A percentile compares a stretch with the other conserved stretches of the same genome.
These are phyloP conservation scores for Agroathelia rolfsii DNA, from an alignment of 1,284 basidiomycete species.

Conservation along the genomic window DNA sequence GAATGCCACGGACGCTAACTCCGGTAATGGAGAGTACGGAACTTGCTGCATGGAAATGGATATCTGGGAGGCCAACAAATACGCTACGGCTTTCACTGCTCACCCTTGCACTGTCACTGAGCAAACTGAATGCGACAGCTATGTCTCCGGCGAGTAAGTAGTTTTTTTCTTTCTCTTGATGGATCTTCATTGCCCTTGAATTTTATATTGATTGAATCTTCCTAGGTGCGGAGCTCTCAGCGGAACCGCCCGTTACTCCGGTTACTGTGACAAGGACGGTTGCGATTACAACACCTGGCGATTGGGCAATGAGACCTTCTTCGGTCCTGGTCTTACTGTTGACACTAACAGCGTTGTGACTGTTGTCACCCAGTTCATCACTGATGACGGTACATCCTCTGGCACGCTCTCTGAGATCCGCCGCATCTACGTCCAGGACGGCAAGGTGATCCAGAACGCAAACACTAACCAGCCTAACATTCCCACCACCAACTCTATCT, in stretches of 20 bases:
- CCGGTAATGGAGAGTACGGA: constrained; percentile 31
- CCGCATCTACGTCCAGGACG: constrained; percentile 43
- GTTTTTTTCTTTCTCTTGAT: too few species aligned
- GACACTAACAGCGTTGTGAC: constrained; percentile 37
- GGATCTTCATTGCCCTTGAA: too few species aligned
- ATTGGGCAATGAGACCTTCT: constrained; percentile 39
- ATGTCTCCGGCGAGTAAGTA: constrained; percentile 23
- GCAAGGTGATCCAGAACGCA: constrained; percentile 38
- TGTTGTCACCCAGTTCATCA: constrained; percentile 47
- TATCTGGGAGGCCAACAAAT: constrained; percentile 48
- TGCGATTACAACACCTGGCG: constrained; percentile 51
- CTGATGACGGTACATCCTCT: constrained; percentile 30
- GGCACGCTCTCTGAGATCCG: constrained; percentile 42
- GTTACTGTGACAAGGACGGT: constrained; percentile 38
- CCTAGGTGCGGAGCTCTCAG: too few species aligned
- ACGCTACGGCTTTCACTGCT: constrained; percentile 39
- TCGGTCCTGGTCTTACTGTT: constrained; percentile 33
- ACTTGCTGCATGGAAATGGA: constrained; percentile 53
- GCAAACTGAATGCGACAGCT: constrained; percentile 27
- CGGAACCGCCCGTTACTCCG: constrained; percentile 23
- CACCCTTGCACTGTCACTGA: constrained; percentile 34
- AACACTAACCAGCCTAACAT: constrained; percentile 34
- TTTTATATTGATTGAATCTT: too few species aligned
- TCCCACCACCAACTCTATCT: constrained; percentile 27
- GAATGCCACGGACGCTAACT: constrained; percentile 20